phyloP scores from a whole-genome alignment of 345 rosid genomes.

The Citrus trifoliata region DNA sequence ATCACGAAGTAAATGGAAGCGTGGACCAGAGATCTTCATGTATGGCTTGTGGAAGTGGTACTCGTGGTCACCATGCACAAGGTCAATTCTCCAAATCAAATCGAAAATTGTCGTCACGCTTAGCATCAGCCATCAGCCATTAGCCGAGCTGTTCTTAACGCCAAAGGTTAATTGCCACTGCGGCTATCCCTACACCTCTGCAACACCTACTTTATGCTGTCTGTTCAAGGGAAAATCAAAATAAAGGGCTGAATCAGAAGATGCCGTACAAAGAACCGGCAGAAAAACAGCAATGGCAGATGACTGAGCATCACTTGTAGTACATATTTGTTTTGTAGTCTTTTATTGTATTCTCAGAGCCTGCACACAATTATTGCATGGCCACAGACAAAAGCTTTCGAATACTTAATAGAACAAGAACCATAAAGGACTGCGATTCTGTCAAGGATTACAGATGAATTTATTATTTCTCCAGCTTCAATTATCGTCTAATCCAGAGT shows the following conservation, averaged over 20 bases:
- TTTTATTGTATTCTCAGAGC: background rate
- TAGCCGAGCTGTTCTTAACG: background rate
- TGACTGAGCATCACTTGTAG: background rate
- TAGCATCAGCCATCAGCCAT: conserved; percentile 9
- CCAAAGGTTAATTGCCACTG: background rate
- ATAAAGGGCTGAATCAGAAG: conserved; percentile 5
- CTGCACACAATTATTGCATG: background rate
- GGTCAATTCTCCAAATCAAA: conserved; percentile 14
- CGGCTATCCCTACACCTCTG: background rate
- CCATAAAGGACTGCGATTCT: background rate
- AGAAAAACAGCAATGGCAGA: background rate
- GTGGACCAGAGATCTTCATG: background rate
- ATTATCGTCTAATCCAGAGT: background rate
- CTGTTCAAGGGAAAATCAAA: background rate
- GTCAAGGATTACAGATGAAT: background rate
- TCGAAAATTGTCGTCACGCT: conserved; percentile 16
- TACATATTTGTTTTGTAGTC: background rate
- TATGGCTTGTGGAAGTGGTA: conserved; percentile 18
- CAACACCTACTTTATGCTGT: background rate
- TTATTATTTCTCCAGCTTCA: background rate
- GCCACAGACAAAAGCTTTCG: background rate
- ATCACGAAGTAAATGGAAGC: background rate
- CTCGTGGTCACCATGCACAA: conserved; percentile 26
- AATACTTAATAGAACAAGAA: background rate
- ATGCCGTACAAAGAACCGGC: background rate